Conservation (phyloP, 176 grass and related monocot species). For the Pontederia paniculata region DNA sequence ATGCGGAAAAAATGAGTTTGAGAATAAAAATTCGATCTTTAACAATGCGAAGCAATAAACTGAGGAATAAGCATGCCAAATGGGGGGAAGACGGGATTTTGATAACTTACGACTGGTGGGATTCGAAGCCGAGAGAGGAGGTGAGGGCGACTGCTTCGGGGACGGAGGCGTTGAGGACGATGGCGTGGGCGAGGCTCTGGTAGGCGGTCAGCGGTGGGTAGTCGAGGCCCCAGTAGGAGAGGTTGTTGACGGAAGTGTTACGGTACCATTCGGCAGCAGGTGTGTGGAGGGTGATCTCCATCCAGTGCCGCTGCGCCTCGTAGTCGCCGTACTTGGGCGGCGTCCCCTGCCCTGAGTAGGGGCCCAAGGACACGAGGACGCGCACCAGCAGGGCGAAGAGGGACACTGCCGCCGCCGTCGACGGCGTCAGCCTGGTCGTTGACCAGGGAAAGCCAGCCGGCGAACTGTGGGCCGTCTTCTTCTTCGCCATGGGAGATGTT, state of each 20-base stretch:
- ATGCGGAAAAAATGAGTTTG: background rate
- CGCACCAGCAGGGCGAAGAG: slow-evolving; percentile 67
- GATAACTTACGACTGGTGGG: slow-evolving; percentile 35
- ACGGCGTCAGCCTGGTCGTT: slow-evolving; percentile 10
- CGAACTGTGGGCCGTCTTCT: slow-evolving; percentile 27
- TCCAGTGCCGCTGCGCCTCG: slow-evolving; percentile 98
- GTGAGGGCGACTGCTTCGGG: slow-evolving; percentile 56
- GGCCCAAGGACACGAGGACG: slow-evolving; percentile 63
- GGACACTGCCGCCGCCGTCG: slow-evolving; percentile 37
- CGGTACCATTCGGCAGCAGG: slow-evolving; percentile 63
- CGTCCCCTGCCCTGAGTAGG: slow-evolving; percentile 66
- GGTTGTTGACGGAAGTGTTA: slow-evolving; percentile 70
- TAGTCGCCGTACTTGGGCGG: slow-evolving; percentile 81
- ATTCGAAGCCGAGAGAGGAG: slow-evolving; percentile 75
- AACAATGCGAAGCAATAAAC: background rate
- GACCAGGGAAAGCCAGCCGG: slow-evolving; percentile 33
- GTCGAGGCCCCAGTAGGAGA: slow-evolving; percentile 92
- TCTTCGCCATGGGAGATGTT: slow-evolving; percentile 30
- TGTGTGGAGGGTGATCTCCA: slow-evolving; percentile 92
- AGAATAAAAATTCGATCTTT: background rate
- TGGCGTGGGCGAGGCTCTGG: slow-evolving; percentile 75
- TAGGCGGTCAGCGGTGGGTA: slow-evolving; percentile 93
- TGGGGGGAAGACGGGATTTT: background rate
- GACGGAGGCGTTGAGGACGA: slow-evolving; percentile 57
- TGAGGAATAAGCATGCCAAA: background rate